phyloP scores from a whole-genome alignment of 2,329 filamentous ascomycete species.

The Pseudogymnoascus sp. region DNA sequence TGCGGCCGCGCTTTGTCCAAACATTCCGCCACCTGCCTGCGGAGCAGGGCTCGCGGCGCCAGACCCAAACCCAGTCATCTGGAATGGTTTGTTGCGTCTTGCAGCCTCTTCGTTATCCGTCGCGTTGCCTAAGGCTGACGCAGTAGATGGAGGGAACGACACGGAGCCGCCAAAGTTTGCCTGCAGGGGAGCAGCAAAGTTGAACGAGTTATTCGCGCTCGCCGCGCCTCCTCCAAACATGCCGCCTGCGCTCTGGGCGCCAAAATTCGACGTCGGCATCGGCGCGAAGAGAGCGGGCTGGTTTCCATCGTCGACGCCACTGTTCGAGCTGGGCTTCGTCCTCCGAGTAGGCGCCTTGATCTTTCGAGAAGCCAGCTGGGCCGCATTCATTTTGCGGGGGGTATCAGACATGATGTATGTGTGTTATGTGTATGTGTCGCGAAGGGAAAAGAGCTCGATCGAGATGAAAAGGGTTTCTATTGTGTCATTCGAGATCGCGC shows the following conservation, averaged over 20 bases:
- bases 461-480: not conserved
- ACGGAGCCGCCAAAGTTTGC: slow-evolving; percentile 10
- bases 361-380: slow-evolving; percentile 26
- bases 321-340: slow-evolving; percentile 3
- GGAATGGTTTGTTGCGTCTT: slow-evolving; percentile 12
- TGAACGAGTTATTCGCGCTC: slow-evolving; percentile 21
- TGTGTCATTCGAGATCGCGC: not conserved
- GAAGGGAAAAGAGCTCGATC: not conserved
- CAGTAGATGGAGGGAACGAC: slow-evolving; percentile 12
- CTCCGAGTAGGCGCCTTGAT: slow-evolving; percentile 22
- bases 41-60: not conserved
- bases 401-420: not conserved
- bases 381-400: slow-evolving; percentile 20
- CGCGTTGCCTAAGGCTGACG: not conserved
- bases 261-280: slow-evolving; percentile 9
- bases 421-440: not conserved
- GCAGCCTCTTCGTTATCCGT: slow-evolving; percentile 12
- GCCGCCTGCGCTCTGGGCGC: slow-evolving; percentile 14
- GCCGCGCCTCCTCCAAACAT: slow-evolving; percentile 24
- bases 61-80: not conserved
- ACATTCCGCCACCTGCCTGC: not conserved
- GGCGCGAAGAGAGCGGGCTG: slow-evolving; percentile 13
- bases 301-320: slow-evolving; percentile 6
- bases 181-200: slow-evolving; percentile 19
- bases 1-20: slow-evolving; percentile 4